Evolutionary conservation across 2,329 filamentous ascomycete genomes (phyloP), one percentile per base, ranked within the genome.

Genomic region (Fusarium cyanostomum): DNA sequence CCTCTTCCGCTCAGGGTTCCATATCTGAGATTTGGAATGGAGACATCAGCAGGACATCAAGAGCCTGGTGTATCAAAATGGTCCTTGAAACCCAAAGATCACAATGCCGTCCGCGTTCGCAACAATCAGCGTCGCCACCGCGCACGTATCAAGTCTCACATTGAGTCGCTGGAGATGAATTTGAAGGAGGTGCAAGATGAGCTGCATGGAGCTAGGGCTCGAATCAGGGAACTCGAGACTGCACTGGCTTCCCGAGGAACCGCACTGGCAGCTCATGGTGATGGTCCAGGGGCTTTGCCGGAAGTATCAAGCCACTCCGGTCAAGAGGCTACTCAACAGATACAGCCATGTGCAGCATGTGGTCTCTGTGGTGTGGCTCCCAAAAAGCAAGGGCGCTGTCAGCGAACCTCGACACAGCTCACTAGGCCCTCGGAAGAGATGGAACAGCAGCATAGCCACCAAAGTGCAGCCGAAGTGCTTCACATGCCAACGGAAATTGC

Each of bases 121-220:
- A 78, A 84, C 41, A 84, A 84, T 61, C 81, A 84, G 66, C 78
- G 82, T 34, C 77, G 81, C 21, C 81, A 84, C 63, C 79, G 82
- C 5, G 80, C 80, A 8, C 73, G 78, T 27, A 74, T 77, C 37
- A 79, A 77, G 42, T 73, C 75, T 33, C 74, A 76, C 33, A 75
- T 83, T 24, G 66, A 73, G 2, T 54, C 58, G 2, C 64, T 74
- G 1, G 72, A 73, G 44, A 34, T 31, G 6, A 55, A 62, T 7
- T 70, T 78, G 7, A 44, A 28, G 7, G 56, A 64, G 21, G 67
- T 39, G 5, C 52, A 44, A 24, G 15, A 34, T 18, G 46, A 61
- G 38, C 31, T 61, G 12, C 39, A 12, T n/a, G 13, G 12, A 4
- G 60, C 60, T 2, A 15, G 16, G 8, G 35, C 35, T 9, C 49